Evolutionary conservation across 148 eudicot species (phyloP).

Genomic region (Chenopodium formosanum): DNA sequence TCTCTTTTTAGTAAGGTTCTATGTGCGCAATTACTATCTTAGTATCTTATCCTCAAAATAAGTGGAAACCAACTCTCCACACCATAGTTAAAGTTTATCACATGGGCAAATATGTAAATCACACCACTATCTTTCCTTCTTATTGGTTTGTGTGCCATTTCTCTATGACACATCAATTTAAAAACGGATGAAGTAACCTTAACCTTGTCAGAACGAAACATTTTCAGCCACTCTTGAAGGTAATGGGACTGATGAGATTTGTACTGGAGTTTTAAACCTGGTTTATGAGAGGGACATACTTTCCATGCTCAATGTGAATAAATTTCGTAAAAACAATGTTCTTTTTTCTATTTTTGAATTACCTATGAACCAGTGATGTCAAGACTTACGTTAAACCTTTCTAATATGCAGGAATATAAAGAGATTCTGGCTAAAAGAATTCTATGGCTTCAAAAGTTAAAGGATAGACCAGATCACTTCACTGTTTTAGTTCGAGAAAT

Average conservation of each 20-base stretch:
- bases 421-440: conserved; percentile 55
- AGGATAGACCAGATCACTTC: conserved; percentile 71
- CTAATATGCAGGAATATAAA: conserved; percentile 62
- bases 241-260: background rate
- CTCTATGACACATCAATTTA: no score
- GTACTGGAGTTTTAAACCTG: background rate
- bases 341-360: conserved; percentile 1
- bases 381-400: conserved; percentile 12
- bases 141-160: no score
- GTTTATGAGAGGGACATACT: background rate
- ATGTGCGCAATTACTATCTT: no score
- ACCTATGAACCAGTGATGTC: background rate
- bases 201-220: background rate
- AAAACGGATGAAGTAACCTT: no score
- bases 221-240: background rate
- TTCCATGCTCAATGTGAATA: background rate
- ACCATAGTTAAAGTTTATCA: no score
- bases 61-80: no score
- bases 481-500: conserved; percentile 83
- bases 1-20: no score
- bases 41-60: no score
- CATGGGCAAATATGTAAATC: no score
- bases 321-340: background rate
- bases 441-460: conserved; percentile 50
- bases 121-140: no score